Conservation (phyloP, 106 monocot genomes). For the Chionographis japonica region DNA sequence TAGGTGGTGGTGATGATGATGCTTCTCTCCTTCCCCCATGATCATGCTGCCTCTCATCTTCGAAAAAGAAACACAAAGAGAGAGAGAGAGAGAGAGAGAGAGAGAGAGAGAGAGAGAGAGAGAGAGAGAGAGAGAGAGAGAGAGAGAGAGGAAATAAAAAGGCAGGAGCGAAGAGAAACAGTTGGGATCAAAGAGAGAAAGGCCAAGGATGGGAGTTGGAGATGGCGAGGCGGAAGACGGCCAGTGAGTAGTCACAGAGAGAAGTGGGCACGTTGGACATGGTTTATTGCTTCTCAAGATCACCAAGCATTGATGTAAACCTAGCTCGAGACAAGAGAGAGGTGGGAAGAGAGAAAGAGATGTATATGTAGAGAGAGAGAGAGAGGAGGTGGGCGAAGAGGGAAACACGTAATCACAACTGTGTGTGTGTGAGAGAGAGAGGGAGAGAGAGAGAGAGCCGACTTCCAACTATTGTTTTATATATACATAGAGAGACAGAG, state of each 20-base stretch:
- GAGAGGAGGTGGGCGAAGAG: not conserved
- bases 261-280: slow-evolving; percentile 56
- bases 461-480: too few relatives aligned
- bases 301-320: not conserved
- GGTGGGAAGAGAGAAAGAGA: too few relatives aligned
- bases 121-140: too few relatives aligned
- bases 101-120: too few relatives aligned
- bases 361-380: not conserved
- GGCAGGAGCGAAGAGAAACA: not conserved
- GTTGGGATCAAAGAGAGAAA: slow-evolving; percentile 23
- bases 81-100: too few relatives aligned
- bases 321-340: too few relatives aligned
- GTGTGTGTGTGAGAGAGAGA: not conserved
- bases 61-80: too few relatives aligned
- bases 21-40: too few relatives aligned
- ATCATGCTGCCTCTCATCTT: too few relatives aligned
- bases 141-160: too few relatives aligned
- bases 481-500: not conserved
- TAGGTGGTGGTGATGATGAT: too few relatives aligned
- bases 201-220: slow-evolving; percentile 58
- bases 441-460: not conserved
- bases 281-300: not conserved
- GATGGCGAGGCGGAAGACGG: slow-evolving; percentile 46
- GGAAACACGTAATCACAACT: not conserved
- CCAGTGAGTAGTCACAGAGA: slow-evolving; percentile 38